Evolutionary conservation across 108 stramenopile genomes (phyloP), one percentile per base, ranked within the genome.

Genomic region (Stephanodiscus triporus): DNA sequence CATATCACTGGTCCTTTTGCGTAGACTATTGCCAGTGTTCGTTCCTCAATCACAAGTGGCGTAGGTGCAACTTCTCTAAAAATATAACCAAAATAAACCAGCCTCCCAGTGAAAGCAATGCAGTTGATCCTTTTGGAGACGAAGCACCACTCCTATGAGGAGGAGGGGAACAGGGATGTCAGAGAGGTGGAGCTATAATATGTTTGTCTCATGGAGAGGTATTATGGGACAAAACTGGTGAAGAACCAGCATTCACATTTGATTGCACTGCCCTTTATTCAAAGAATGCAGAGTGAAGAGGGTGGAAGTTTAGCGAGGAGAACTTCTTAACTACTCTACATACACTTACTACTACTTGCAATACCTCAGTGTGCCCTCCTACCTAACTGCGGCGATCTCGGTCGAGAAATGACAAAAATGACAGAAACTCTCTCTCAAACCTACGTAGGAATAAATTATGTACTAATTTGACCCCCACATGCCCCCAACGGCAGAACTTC

Each of bases 61-160:
- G 56, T n/a, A 13, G 53, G 26, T 8, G 8, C 53, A 27, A 22
- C 53, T 27, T 54, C 23, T 54, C 27, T 26, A 24, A 70, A 45
- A 38, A 70, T 22, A 29, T 70, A 70, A 29, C 69, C 69, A 9
- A 47, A 20, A 37, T 70, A 70, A 0, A 70, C 43, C 23, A 70
- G 20, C 27, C 58, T 70, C 11, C 42, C 58, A 6, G 57, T 27
- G 8, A 70, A 59, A 5, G 69, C 69, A 19, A 60, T 19, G 23
- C 45, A 45, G 45, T 70, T 70, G 58, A 70, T 58, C 69, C 49
- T 70, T 45, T 9, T 70, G 69, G 20, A 70, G 14, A 30, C 57
- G 20, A 48, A 54, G 69, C 56, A 60, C 48, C 53, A n/a, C 45
- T 51, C 57, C 26, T 24, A 29, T 27, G 68, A 32, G 27, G 66